These are phyloP conservation scores for Fomitopsis palustris DNA, from an alignment of 1,284 basidiomycete genomes.

Conservation along the genomic window DNA sequence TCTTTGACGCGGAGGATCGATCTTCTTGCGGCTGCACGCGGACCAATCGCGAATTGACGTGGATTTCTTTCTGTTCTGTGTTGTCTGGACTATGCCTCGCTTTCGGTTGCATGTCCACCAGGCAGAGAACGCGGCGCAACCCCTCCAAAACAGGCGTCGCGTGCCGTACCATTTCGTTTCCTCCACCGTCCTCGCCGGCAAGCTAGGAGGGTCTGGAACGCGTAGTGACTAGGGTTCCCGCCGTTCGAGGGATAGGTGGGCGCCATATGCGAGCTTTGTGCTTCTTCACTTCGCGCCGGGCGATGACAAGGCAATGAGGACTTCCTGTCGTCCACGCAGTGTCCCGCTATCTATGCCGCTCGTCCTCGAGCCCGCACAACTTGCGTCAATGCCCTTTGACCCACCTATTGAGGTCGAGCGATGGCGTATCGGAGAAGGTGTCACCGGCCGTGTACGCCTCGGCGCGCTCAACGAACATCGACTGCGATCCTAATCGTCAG, in stretches of 20 bases:
- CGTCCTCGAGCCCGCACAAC: neutral
- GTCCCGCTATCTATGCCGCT: neutral
- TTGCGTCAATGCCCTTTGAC: neutral
- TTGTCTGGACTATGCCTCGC: constrained; percentile 1
- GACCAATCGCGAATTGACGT: neutral
- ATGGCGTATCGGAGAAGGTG: neutral
- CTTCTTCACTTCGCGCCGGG: neutral
- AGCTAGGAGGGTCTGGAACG: neutral
- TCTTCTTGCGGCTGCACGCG: neutral
- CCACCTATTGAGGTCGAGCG: neutral
- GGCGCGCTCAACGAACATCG: neutral
- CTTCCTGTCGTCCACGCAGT: neutral
- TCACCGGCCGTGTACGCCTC: neutral
- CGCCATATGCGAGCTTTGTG: neutral
- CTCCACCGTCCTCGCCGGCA: neutral
- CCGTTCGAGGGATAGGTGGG: neutral
- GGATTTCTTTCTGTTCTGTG: neutral
- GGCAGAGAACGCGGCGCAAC: neutral
- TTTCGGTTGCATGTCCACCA: neutral
- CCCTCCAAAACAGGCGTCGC: neutral
- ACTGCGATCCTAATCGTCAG: neutral
- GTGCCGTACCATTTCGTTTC: neutral
- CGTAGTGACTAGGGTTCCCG: neutral
- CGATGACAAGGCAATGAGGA: neutral
- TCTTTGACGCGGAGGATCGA: neutral